Evolutionary conservation across 1,284 basidiomycete genomes (phyloP).

Genomic region (Erythrobasidium hasegawianum): DNA sequence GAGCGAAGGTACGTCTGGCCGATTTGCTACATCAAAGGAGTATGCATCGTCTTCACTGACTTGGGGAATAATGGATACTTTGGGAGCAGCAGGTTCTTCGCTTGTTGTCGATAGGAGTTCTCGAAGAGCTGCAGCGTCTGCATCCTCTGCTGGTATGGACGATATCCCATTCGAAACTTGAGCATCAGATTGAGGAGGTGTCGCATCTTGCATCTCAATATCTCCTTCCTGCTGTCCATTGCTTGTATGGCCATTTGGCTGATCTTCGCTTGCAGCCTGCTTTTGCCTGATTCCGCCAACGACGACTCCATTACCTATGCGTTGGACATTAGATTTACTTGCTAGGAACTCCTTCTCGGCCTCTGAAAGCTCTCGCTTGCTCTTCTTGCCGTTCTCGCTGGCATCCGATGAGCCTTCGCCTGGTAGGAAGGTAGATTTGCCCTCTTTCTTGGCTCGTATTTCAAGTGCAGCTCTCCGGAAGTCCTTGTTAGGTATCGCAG

Average conservation of each 20-base stretch:
- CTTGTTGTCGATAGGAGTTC: constrained; percentile 14
- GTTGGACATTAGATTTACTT: constrained; percentile 47
- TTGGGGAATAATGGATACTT: constrained; percentile 30
- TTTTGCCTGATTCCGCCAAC: constrained; percentile 34
- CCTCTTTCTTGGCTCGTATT: constrained; percentile 64
- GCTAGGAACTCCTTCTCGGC: constrained; percentile 33
- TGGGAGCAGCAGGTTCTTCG: constrained; percentile 8
- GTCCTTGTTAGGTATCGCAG: constrained; percentile 74
- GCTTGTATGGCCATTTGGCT: background rate
- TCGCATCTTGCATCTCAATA: background rate
- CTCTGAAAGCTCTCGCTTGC: constrained; percentile 48
- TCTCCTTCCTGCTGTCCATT: background rate
- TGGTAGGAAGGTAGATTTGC: constrained; percentile 54
- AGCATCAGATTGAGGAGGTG: background rate
- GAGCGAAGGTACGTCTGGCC: constrained; percentile 56
- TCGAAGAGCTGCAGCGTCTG: constrained; percentile 22
- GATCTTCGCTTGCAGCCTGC: constrained; percentile 41
- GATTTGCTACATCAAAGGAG: constrained; percentile 55
- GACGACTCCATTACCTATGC: constrained; percentile 46
- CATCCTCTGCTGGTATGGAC: constrained; percentile 2
- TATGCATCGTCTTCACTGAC: constrained; percentile 34
- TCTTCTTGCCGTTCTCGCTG: constrained; percentile 29
- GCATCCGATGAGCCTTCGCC: constrained; percentile 25
- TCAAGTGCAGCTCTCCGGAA: constrained; percentile 63
- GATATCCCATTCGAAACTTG: background rate